Evolutionary conservation across 345 rosid species (phyloP), one percentile per base, ranked within the genome.

Genomic region (Alliaria petiolata): DNA sequence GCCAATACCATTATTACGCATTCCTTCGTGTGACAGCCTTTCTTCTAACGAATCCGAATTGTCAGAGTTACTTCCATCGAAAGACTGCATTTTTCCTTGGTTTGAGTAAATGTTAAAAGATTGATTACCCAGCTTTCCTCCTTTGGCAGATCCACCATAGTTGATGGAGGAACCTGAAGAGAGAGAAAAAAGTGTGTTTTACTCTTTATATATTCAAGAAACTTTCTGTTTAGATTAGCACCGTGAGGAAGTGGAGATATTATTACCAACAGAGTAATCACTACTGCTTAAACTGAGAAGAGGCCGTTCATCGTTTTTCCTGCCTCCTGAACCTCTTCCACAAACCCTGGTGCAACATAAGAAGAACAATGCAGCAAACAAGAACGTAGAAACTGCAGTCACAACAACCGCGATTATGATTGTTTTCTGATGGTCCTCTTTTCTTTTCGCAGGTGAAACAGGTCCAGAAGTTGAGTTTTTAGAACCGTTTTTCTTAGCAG

Each of bases 221-320:
- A 36, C 1, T 40, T 40, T 25, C 7, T 39, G 20, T 54, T n/a
- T 33, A 31, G 39, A 61, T 34, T 26, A 17, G 65, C 56, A 69
- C 26, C 4, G 8, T 45, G 33, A 55, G 70, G 45, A 45, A 69
- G 45, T 36, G 60, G 22, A 76, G 26, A 30, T 64, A 33, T 47
- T 15, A 14, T 34, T 87, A 91, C 97, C 90, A 54, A 67, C 45
- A 69, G 97, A 85, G 78, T 79, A 80, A 39, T 90, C 92, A 20
- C 81, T 86, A 70, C 81, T 63, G 84, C 97, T 89, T 78, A 92
- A 79, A 82, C 92, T 82, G 76, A 95, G 92, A 72, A 95, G 98
- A 61, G 96, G 97, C 25, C 85, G 84, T 59, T 92, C 98, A 66
- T 95, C 99, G 72, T 87, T 87, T 75, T 22, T 79, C 62, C 76